Evolutionary conservation across 2,329 filamentous ascomycete genomes (phyloP), one percentile per base, ranked within the genome.

Genomic region (Ophiostoma pallidulum): DNA sequence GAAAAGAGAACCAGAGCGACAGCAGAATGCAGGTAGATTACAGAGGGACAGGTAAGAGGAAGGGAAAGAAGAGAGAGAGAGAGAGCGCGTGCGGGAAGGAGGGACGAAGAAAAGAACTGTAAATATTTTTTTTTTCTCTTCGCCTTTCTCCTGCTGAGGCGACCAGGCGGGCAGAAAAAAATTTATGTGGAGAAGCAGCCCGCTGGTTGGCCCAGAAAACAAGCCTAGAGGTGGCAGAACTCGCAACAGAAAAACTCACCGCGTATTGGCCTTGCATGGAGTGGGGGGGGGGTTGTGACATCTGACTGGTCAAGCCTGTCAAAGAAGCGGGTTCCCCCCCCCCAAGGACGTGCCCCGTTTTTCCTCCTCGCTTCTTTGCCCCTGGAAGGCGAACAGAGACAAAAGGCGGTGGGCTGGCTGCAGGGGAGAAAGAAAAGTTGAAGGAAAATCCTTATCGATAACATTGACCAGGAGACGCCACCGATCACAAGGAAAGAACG

Each of bases 11-110:
- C 41, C 28, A 26, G 18, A 38, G 54, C 57, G 54, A 55, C 51
- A 55, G 50, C 53, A 59, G 57, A 58, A 59, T 54, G 52, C 59
- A 52, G 48, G 18, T 32, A 19, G 18, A 20, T 31, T n/a, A n/a
- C n/a, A n/a, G n/a, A n/a, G n/a, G n/a, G n/a, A n/a, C n/a, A n/a
- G n/a, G n/a, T n/a, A n/a, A n/a, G n/a, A 39, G 13, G 9, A 16
- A 33, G 28, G 35, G n/a, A 36, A 38, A 16, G 8, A 16, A 56
- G 58, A 62, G 60, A 54, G 52, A 59, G 60, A 61, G 36, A 47
- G 20, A n/a, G 31, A 13, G 38, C 37, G 20, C 9, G 19, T n/a
- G 29, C 18, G 24, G 47, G 40, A 42, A 14, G 45, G 22, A 29
- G 22, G 28, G n/a, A 33, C n/a, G n/a, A 46, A 47, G 22, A 40